Evolutionary conservation across 345 rosid genomes (phyloP), one percentile per base, ranked within the genome.

Genomic region (Psidium guajava): DNA sequence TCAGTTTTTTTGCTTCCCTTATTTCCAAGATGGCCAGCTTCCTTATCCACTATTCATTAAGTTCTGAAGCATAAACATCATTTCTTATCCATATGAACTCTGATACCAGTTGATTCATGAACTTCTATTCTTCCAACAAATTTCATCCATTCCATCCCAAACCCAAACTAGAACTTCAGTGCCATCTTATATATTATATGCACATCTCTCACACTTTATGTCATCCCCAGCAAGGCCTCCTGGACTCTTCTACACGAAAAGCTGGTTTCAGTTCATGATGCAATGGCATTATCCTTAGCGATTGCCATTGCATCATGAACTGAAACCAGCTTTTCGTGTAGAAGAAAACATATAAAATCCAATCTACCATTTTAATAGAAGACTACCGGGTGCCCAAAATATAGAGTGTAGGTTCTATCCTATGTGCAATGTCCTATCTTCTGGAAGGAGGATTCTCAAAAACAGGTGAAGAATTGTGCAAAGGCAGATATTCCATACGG

Each of bases 401-500:
- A 51, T 49, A 81, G 32, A 13, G 73, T 15, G 14, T 64, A 64
- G 44, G 75, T 64, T 64, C 44, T 64, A 7, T 80, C 27, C 54
- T 47, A 28, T 18, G 40, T 27, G 53, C 80, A 51, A 47, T 13
- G 5, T 47, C 47, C 81, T 11, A 27, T 36, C 32, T 59, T 84
- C 10, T 22, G 54, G 47, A 81, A 21, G 49, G 49, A 82, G 44
- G 28, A 61, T 20, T 16, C 22, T 82, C 22, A 20, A 52, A 58
- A 54, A 83, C 51, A 32, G 21, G 55, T 13, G 8, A 40, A 83
- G 28, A 47, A 81, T 13, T 52, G 83, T 54, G 52, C 16, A 52
- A 83, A 53, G 53, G 27, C n/a, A 61, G 86, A 81, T 44, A 80
- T 82, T 75, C 87, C 94, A 54, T 93, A 97, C 99, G 98, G 98